phyloP scores from a whole-genome alignment of 1,284 basidiomycete genomes.

The Ustilago shanxiensis region DNA sequence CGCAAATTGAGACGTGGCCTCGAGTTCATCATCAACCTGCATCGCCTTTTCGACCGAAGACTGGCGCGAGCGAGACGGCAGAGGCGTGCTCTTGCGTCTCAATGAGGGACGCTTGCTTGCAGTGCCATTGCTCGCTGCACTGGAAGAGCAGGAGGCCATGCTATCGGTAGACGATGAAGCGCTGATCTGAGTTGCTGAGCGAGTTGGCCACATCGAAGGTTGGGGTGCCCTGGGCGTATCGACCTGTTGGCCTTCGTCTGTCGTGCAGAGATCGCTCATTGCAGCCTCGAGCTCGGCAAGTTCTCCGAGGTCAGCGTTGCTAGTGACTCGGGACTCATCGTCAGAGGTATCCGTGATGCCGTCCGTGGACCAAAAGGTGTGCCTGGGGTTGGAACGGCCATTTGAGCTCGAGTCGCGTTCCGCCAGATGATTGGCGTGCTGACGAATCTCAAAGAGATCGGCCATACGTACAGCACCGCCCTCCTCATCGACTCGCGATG shows the following conservation, averaged over 20 bases:
- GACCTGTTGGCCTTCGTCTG: conserved; percentile 28
- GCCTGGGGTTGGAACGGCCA: neutral
- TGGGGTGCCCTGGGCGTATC: conserved; percentile 29
- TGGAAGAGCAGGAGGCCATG: conserved; percentile 16
- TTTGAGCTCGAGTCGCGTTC: neutral
- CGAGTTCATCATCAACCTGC: neutral
- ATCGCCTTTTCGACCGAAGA: conserved; percentile 36
- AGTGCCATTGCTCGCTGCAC: neutral
- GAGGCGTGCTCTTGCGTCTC: conserved; percentile 35
- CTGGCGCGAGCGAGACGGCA: conserved; percentile 43
- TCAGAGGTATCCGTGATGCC: conserved; percentile 37
- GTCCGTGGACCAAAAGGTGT: conserved; percentile 21
- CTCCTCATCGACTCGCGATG: neutral
- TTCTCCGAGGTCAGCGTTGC: conserved; percentile 47
- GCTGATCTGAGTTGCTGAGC: conserved; percentile 20
- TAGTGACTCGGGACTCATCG: conserved; percentile 51
- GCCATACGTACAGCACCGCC: conserved; percentile 28
- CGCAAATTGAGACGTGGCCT: neutral
- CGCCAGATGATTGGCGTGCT: conserved; percentile 7
- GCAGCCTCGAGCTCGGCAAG: conserved; percentile 46
- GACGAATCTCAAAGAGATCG: conserved; percentile 41
- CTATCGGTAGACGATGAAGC: conserved; percentile 33
- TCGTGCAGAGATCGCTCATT: conserved; percentile 37
- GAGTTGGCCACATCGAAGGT: conserved; percentile 27
- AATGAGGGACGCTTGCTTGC: conserved; percentile 22